These are phyloP conservation scores for Cicer judaicum DNA, from an alignment of 306 rosid species.

Conservation along the genomic window DNA sequence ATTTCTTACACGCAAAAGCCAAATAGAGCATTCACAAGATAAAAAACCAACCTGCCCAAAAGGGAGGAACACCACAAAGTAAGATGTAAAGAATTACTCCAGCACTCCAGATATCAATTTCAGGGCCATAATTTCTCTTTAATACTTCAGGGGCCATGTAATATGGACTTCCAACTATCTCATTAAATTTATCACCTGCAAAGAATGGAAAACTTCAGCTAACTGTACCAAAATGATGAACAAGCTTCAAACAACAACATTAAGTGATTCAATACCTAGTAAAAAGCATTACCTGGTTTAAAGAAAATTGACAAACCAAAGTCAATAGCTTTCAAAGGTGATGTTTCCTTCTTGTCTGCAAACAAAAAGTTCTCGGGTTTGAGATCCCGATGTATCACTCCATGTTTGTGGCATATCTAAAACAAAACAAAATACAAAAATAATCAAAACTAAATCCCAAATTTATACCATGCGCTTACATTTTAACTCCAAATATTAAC, in stretches of 20 bases:
- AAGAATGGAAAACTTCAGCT: constrained; percentile 39
- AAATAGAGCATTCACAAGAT: constrained; percentile 36
- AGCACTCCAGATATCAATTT: constrained; percentile 96
- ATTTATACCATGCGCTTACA: neutral
- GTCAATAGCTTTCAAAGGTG: constrained; percentile 84
- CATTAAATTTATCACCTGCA: constrained; percentile 77
- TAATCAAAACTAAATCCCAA: constrained; percentile 26
- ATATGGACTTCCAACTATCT: constrained; percentile 97
- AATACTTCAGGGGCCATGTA: constrained; percentile 99
- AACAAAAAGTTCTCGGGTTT: constrained; percentile 95
- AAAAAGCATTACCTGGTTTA: constrained; percentile 68
- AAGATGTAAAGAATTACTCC: constrained; percentile 92
- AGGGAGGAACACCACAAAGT: constrained; percentile 93
- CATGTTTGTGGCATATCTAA: constrained; percentile 89
- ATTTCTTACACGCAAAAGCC: constrained; percentile 1
- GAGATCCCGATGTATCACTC: constrained; percentile 92
- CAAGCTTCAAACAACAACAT: neutral
- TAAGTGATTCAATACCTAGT: constrained; percentile 29
- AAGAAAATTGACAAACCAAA: constrained; percentile 90
- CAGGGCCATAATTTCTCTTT: constrained; percentile 80
- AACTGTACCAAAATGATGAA: constrained; percentile 14
- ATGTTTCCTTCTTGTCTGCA: constrained; percentile 79
- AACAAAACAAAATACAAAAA: constrained; percentile 40
- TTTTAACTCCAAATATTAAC: too few species aligned
- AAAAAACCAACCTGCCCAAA: constrained; percentile 91